A percentile compares a stretch with the other conserved stretches of the same genome.
Evolutionary conservation across 75 land plant genomes (phyloP).

Genomic region (Picea glauca): DNA sequence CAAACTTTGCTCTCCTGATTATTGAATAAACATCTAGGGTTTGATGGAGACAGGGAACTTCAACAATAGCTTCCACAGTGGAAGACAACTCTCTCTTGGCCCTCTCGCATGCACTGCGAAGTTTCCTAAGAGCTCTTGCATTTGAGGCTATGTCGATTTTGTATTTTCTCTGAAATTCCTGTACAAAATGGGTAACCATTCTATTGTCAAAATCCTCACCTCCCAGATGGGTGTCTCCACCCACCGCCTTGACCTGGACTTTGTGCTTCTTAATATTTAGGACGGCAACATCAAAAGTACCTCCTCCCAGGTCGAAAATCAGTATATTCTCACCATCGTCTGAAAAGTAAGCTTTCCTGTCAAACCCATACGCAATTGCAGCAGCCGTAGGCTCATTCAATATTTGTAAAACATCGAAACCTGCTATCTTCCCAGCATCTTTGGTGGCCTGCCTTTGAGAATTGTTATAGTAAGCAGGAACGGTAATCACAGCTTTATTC

Average conservation of each 20-base stretch:
- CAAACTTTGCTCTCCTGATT: conserved; percentile 27
- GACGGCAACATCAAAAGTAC: conserved; percentile 12
- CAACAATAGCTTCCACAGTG: conserved; percentile 18
- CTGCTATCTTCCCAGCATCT: conserved; percentile 71
- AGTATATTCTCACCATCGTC: conserved; percentile 9
- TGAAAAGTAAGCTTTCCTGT: conserved; percentile 11
- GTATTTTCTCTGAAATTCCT: conserved; percentile 23
- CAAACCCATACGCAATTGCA: conserved; percentile 34
- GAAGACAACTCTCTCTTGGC: conserved; percentile 26
- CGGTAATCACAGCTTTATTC: conserved; percentile 28
- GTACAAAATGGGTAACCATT: conserved; percentile 23
- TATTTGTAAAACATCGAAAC: conserved; percentile 62
- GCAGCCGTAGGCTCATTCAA: conserved; percentile 49
- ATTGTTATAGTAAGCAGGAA: conserved; percentile 21
- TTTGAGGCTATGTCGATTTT: conserved; percentile 8
- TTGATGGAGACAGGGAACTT: conserved; percentile 12
- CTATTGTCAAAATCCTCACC: conserved; percentile 23
- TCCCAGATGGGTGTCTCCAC: conserved; percentile 26
- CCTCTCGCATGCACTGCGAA: conserved; percentile 21
- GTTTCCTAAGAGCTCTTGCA: conserved; percentile 4
- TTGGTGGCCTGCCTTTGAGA: conserved; percentile 68
- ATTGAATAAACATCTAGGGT: conserved; percentile 14
- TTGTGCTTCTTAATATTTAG: conserved; percentile 1
- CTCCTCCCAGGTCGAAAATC: conserved; percentile 2
- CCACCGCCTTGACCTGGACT: conserved; percentile 13